A percentile compares a stretch with the other conserved stretches of the same genome.
phyloP scores from a whole-genome alignment of 257 asterid genomes.

The Osmanthus fragrans region DNA sequence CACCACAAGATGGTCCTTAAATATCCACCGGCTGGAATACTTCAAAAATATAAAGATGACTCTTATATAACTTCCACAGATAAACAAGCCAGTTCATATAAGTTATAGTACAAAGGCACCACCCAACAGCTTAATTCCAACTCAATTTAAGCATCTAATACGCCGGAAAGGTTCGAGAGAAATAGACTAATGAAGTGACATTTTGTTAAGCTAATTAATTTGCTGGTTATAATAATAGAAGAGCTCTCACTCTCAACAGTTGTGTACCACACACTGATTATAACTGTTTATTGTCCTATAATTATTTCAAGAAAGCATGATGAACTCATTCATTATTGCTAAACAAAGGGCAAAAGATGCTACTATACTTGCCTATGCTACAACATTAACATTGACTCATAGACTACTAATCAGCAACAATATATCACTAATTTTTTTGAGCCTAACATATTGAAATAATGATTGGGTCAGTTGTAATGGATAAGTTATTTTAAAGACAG shows the following conservation, averaged over 20 bases:
- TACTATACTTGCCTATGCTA: constrained; percentile 27
- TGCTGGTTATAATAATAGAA: constrained; percentile 1
- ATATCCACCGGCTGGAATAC: background rate
- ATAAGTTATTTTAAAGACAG: constrained; percentile 31
- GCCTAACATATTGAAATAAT: constrained; percentile 19
- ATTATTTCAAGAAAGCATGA: constrained; percentile 22
- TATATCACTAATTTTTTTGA: constrained; percentile 26
- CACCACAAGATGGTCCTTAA: background rate
- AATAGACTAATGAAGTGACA: background rate
- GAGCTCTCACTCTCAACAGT: constrained; percentile 29
- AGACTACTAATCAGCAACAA: constrained; percentile 36
- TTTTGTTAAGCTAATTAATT: background rate
- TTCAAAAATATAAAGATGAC: background rate
- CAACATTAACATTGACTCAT: constrained; percentile 19
- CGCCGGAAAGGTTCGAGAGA: background rate
- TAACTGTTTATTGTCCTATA: constrained; percentile 15
- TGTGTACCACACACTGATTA: constrained; percentile 21
- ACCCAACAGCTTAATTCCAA: background rate
- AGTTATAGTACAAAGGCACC: background rate
- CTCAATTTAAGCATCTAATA: background rate
- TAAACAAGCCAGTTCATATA: background rate
- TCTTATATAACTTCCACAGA: no score
- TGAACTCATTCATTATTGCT: constrained; percentile 28
- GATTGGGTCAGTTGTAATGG: constrained; percentile 38
- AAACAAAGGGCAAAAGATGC: constrained; percentile 21